Conservation (phyloP, 768 basidiomycete species). For the Pulveroboletus ravenelii region DNA sequence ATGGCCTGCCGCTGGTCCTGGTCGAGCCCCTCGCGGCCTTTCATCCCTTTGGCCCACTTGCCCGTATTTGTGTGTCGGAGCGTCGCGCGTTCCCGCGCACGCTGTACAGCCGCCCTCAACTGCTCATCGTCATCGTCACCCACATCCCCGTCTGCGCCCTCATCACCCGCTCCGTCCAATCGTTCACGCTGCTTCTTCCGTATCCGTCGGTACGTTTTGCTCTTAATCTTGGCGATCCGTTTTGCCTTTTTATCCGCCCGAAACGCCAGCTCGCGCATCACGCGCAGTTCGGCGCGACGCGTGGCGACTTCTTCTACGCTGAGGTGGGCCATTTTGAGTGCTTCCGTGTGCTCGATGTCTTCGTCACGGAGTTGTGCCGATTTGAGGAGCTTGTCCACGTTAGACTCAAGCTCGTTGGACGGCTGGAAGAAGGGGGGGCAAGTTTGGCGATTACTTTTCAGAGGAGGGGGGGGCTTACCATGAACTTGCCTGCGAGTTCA, state of each 20-base stretch:
- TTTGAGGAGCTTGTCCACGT: slow-evolving; percentile 76
- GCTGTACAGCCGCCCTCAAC: slow-evolving; percentile 68
- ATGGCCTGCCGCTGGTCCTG: slow-evolving; percentile 63
- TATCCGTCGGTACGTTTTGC: slow-evolving; percentile 84
- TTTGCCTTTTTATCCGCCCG: slow-evolving; percentile 88
- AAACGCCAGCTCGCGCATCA: slow-evolving; percentile 91
- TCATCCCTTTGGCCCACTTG: slow-evolving; percentile 81
- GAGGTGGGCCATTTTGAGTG: slow-evolving; percentile 78
- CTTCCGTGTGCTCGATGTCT: slow-evolving; percentile 73
- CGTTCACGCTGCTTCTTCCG: slow-evolving; percentile 74
- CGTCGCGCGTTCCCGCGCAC: slow-evolving; percentile 88
- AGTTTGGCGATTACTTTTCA: background rate
- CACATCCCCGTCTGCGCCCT: slow-evolving; percentile 21
- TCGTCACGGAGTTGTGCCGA: slow-evolving; percentile 79
- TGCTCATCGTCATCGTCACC: slow-evolving; percentile 43
- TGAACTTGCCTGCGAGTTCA: slow-evolving; percentile 80
- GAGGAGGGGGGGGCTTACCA: slow-evolving; percentile 40
- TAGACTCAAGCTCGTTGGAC: slow-evolving; percentile 76
- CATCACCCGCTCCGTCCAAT: slow-evolving; percentile 42
- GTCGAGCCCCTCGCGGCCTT: slow-evolving; percentile 61
- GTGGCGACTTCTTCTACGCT: slow-evolving; percentile 81
- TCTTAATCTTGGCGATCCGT: slow-evolving; percentile 92
- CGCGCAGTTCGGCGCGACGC: slow-evolving; percentile 75
- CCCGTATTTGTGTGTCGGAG: slow-evolving; percentile 83
- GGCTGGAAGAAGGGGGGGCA: slow-evolving; percentile 44